A percentile compares a stretch with the other conserved stretches of the same genome.
Conservation (phyloP, 257 asterid species). For the Forsythia viridissima region DNA sequence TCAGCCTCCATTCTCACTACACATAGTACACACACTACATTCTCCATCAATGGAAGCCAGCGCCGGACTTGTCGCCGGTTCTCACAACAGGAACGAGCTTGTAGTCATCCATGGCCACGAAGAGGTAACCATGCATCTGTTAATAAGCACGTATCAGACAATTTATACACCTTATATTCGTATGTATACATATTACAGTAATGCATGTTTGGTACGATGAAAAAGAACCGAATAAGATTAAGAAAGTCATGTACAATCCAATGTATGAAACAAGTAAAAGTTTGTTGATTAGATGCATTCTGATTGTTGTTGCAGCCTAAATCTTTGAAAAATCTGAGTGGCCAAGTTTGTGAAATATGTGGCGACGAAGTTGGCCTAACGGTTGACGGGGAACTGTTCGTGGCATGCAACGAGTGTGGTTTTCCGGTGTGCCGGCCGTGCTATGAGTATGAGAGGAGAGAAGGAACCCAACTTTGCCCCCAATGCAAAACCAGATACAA, state of each 20-base stretch:
- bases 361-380: conserved; percentile 90
- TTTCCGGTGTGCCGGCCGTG: conserved; percentile 95
- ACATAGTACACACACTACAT: conserved; percentile 2
- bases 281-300: background rate
- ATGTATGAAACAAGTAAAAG: background rate
- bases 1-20: conserved; percentile 21
- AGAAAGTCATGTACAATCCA: background rate
- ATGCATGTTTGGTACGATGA: background rate
- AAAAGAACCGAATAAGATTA: background rate
- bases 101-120: conserved; percentile 96
- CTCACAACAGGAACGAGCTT: conserved; percentile 94
- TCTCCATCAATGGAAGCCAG: conserved; percentile 75
- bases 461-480: conserved; percentile 87
- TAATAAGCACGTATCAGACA: background rate
- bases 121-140: conserved; percentile 51
- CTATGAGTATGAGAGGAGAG: conserved; percentile 96
- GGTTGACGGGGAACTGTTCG: conserved; percentile 88
- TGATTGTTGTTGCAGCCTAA: conserved; percentile 61
- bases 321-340: conserved; percentile 81
- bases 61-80: conserved; percentile 96
- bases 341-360: conserved; percentile 96
- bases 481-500: conserved; percentile 96
- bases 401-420: conserved; percentile 95
- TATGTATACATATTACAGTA: background rate
- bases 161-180: background rate